Evolutionary conservation across 305 asterid genomes (phyloP), one percentile per base, ranked within the genome.

Genomic region (Fraxinus baroniana): DNA sequence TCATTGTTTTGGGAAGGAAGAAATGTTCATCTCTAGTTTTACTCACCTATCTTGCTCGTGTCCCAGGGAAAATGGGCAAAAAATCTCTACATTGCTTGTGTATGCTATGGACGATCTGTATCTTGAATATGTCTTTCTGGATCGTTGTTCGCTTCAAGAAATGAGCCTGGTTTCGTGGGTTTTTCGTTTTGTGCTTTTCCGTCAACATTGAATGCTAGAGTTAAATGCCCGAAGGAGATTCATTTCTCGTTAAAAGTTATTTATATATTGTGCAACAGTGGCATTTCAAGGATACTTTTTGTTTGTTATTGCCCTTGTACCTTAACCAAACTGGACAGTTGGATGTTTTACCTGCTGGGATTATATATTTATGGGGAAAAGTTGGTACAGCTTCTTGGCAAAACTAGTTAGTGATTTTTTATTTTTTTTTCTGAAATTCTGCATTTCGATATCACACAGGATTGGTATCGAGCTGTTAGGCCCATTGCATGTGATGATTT

Each of bases 31-130:
- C 62, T 49, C 62, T 1, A 49, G 22, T 49, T 15, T 49, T 49
- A 49, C 62, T 49, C 7, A 17, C 20, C 62, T 2, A 64, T 70
- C 39, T 41, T 44, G 49, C 5, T 30, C 20, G 62, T 30, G 10
- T 83, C 81, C 97, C 32, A 95, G 98, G 98, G 92, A 80, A 95
- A 92, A 84, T 95, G 98, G 98, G 90, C 91, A 2, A 95, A 93
- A 70, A 92, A 92, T 90, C 92, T 93, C 82, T 95, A 93, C 76
- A 76, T 95, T 79, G 55, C 55, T 44, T 12, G 55, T 0, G 91
- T 95, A 79, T 95, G 97, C 84, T 92, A 92, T 68, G 98, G 98
- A 4, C 96, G 98, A 44, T 12, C 55, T 44, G 55, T 12, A 44
- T 12, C 55, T 44, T 44, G 55, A 44, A 12, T 44, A 41, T 41